Evolutionary conservation across 257 asterid genomes (phyloP).

Genomic region (Scutellaria barbata): DNA sequence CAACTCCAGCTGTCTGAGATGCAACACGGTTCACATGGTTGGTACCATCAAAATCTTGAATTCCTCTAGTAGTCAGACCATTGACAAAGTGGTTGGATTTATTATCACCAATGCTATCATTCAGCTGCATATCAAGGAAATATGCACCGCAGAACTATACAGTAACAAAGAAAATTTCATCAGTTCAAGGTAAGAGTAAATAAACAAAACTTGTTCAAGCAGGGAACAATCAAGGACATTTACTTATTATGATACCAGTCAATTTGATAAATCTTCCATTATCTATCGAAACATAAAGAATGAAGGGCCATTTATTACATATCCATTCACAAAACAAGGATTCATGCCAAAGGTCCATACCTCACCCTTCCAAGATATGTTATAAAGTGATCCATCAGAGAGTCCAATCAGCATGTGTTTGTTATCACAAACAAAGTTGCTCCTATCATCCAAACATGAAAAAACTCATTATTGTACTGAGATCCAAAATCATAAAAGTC

Average conservation of each 20-base stretch:
- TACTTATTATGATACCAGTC: neutral
- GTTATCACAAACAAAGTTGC: constrained; percentile 95
- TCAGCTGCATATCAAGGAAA: constrained; percentile 52
- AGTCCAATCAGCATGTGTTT: constrained; percentile 90
- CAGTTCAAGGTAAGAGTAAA: constrained; percentile 18
- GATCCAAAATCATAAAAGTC: constrained; percentile 21
- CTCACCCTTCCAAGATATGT: constrained; percentile 99
- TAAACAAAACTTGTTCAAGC: constrained; percentile 11
- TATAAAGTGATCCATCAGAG: constrained; percentile 95
- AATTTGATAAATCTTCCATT: constrained; percentile 14
- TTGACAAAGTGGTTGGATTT: constrained; percentile 60
- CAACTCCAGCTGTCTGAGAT: constrained; percentile 57
- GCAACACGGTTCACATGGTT: constrained; percentile 42
- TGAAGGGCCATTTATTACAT: constrained; percentile 19
- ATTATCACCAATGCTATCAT: constrained; percentile 50
- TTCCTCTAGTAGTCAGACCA: constrained; percentile 60
- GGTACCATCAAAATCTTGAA: constrained; percentile 47
- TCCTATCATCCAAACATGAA: constrained; percentile 63
- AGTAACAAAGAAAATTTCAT: constrained; percentile 25
- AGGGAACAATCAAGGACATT: constrained; percentile 15
- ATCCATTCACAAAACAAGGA: constrained; percentile 15
- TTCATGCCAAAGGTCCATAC: constrained; percentile 55
- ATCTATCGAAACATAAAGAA: constrained; percentile 17
- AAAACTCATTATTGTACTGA: constrained; percentile 23
- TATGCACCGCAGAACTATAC: constrained; percentile 85